Evolutionary conservation across 1,284 basidiomycete species (phyloP), one percentile per base, ranked within the genome.

Genomic region (Cutaneotrichosporon spelunceum): DNA sequence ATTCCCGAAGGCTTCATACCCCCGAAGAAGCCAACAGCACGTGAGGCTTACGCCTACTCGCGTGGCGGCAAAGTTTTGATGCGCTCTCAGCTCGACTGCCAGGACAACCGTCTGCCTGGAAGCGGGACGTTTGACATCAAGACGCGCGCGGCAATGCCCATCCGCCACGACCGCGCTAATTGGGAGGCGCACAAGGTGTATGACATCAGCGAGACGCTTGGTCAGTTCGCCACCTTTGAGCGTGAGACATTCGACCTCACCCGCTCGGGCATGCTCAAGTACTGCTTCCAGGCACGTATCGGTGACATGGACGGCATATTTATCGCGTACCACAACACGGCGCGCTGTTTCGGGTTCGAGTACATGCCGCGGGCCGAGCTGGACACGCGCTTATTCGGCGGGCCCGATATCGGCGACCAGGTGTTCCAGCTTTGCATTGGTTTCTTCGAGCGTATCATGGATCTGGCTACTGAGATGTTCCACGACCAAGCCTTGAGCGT

Each of bases 231-330:
- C 69, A 91, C 90, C 68, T 93, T 92, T 67, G 93, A 96, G 77
- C 83, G 85, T 67, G 93, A 95, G 76, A 91, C 91, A 72, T 94
- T 90, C 72, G 95, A 99, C 71, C 85, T 99, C 62, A 87, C 94
- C 62, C 86, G 95, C 5, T 88, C 91, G 4, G 93, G 93, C 0
- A 95, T 98, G 81, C 83, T 99, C 61, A 98, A 98, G 81, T 99
- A 95, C 79, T 89, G 86, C 69, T 91, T 98, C 81, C 95, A 99
- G 83, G 94, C 86, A 0, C 87, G 95, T 6, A 98, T 99, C 66
- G 95, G 95, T 2, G 87, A 89, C 72, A 99, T 99, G 95, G 94
- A 98, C 72, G 95, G 95, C 16, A 89, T 96, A 27, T 87, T 99
- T 70, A 86, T 97, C 30, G 91, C 93, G 10, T 97, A 96, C 75